Percentiles rank a stretch among this genome's conserved stretches.
Conservation (phyloP, 1,284 basidiomycete species). For the Leccinum solheimii region DNA sequence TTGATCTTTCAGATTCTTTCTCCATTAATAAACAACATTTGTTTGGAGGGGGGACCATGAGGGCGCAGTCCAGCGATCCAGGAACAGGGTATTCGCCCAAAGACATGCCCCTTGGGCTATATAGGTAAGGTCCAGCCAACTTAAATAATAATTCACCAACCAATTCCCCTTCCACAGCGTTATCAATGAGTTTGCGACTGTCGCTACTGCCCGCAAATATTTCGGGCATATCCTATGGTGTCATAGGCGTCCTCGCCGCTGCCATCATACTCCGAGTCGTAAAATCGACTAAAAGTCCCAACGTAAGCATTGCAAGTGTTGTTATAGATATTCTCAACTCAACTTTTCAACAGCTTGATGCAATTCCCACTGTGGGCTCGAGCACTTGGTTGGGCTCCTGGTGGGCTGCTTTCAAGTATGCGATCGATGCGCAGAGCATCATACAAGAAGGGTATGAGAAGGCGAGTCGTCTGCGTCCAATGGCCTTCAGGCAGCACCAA, state of each 20-base stretch:
- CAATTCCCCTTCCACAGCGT: neutral
- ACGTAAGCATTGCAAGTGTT: conserved; percentile 2
- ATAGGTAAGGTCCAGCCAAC: neutral
- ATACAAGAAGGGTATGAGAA: neutral
- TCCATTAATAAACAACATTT: neutral
- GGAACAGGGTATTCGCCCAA: neutral
- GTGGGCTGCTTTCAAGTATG: neutral
- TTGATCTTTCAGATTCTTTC: neutral
- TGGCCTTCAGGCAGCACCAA: neutral
- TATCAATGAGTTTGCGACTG: neutral
- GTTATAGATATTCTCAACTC: neutral
- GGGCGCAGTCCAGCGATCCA: neutral
- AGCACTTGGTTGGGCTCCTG: neutral
- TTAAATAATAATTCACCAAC: neutral
- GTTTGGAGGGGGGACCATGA: neutral
- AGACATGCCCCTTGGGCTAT: neutral
- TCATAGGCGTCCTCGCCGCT: neutral
- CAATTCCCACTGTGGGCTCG: neutral
- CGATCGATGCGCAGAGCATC: neutral
- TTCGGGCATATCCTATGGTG: neutral
- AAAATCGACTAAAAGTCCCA: neutral
- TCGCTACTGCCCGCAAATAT: neutral
- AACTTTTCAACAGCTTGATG: neutral
- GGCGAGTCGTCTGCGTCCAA: neutral
- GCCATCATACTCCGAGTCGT: neutral